Conservation (phyloP, 1,139 yeast species). For the Scheffersomyces stambukii region DNA sequence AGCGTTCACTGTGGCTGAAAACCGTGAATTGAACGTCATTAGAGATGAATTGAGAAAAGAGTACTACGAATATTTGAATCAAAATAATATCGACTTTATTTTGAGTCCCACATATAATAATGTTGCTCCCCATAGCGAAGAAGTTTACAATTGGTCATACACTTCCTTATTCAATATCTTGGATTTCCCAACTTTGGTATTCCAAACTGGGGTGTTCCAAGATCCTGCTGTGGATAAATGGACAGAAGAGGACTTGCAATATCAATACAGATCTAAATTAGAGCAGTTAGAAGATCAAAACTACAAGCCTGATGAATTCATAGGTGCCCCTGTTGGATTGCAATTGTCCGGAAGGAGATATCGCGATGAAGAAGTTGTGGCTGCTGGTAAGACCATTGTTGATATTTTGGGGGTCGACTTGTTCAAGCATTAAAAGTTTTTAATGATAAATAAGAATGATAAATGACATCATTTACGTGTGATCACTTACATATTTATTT, state of each 20-base stretch:
- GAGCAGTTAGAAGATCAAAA: constrained; percentile 39
- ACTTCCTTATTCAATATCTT: constrained; percentile 63
- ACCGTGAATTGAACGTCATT: constrained; percentile 41
- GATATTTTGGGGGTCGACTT: constrained; percentile 23
- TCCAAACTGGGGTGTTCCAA: constrained; percentile 60
- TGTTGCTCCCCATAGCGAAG: constrained; percentile 66
- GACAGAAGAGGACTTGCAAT: constrained; percentile 27
- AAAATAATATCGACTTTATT: constrained; percentile 61
- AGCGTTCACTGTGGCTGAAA: constrained; percentile 37
- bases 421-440: constrained; percentile 11
- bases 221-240: constrained; percentile 45
- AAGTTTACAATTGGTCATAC: constrained; percentile 72
- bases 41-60: constrained; percentile 56
- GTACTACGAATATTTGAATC: constrained; percentile 47
- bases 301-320: constrained; percentile 30
- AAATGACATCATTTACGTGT: no score
- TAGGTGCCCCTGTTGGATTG: constrained; percentile 41
- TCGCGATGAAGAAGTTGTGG: constrained; percentile 39
- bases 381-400: constrained; percentile 34
- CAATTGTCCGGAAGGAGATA: constrained; percentile 39
- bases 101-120: constrained; percentile 67
- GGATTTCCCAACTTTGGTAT: constrained; percentile 57
- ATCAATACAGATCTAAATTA: constrained; percentile 35
- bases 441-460: no score
- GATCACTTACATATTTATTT: no score